Evolutionary conservation across 495 filamentous ascomycete genomes (phyloP).

Genomic region (Bombardia bombarda): DNA sequence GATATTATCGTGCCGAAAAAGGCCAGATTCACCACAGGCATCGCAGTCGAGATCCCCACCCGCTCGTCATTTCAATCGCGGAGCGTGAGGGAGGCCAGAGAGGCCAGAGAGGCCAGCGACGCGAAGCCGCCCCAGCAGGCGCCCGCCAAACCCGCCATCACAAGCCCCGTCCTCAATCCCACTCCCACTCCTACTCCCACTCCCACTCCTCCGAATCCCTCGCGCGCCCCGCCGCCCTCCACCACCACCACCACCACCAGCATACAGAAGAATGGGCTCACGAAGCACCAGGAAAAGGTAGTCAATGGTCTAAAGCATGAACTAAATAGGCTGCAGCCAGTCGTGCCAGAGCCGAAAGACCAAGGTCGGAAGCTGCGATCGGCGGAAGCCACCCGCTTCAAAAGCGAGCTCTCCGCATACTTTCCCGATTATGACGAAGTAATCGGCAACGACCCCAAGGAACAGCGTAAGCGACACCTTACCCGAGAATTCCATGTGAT

Average conservation of each 20-base stretch:
- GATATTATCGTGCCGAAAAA: constrained; percentile 14
- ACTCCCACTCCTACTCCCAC: constrained; percentile 11
- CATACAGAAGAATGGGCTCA: constrained; percentile 17
- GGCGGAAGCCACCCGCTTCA: constrained; percentile 54
- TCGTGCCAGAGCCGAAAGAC: constrained; percentile 31
- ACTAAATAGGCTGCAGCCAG: constrained; percentile 35
- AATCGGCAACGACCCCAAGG: constrained; percentile 70
- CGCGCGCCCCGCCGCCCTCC: constrained; percentile 6
- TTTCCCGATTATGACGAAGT: constrained; percentile 89
- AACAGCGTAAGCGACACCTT: constrained; percentile 66
- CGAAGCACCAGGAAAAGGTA: constrained; percentile 40
- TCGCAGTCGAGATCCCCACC: constrained; percentile 35
- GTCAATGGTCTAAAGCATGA: constrained; percentile 47
- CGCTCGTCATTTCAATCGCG: constrained; percentile 20
- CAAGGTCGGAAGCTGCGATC: constrained; percentile 47
- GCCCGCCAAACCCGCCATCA: constrained; percentile 17
- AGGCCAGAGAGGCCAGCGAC: constrained; percentile 26
- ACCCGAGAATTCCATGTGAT: constrained; percentile 6
- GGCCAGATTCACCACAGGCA: constrained; percentile 17
- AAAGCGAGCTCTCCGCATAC: constrained; percentile 81
- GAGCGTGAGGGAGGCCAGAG: constrained; percentile 16
- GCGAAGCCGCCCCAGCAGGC: constrained; percentile 26
- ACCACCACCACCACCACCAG: constrained; percentile 9
- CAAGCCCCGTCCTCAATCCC: constrained; percentile 19
- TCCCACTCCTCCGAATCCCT: constrained; percentile 14